A percentile compares a stretch with the other conserved stretches of the same genome.
phyloP scores from a whole-genome alignment of 2,329 filamentous ascomycete genomes.

The Fusarium hainanense region DNA sequence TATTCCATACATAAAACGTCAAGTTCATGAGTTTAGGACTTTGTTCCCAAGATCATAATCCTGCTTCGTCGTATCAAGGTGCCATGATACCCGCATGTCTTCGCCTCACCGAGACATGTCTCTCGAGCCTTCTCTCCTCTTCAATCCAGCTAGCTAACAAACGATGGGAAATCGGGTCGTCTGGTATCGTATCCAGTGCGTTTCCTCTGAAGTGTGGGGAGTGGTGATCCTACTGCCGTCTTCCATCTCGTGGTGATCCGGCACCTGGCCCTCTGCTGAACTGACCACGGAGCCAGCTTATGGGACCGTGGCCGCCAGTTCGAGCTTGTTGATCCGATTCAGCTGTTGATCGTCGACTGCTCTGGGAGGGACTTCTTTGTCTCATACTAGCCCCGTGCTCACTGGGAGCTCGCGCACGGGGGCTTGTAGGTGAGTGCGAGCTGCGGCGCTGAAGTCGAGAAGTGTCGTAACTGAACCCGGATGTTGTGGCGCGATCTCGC shows the following conservation, averaged over 20 bases:
- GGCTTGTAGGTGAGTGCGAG: conserved; percentile 55
- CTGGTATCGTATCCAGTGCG: background rate
- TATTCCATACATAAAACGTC: conserved; percentile 33
- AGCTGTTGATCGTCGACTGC: conserved; percentile 46
- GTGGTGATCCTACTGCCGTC: conserved; percentile 43
- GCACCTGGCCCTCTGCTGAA: conserved; percentile 50
- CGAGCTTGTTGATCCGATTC: conserved; percentile 48
- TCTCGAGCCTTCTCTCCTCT: background rate
- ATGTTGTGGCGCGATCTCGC: conserved; percentile 39
- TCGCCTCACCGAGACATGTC: background rate
- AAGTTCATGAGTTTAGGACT: background rate
- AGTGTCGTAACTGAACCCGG: conserved; percentile 49
- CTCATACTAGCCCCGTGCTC: conserved; percentile 50
- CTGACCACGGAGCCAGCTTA: conserved; percentile 59
- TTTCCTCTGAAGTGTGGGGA: conserved; percentile 18
- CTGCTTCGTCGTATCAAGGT: background rate
- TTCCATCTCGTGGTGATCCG: conserved; percentile 47
- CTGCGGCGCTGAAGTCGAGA: conserved; percentile 52
- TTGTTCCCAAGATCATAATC: background rate
- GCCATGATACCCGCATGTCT: background rate
- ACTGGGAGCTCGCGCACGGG: conserved; percentile 45
- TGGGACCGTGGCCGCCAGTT: conserved; percentile 51
- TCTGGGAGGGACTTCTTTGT: conserved; percentile 55
- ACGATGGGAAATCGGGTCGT: conserved; percentile 2
- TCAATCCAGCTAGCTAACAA: conserved; percentile 3